Percentiles rank a stretch among this genome's conserved stretches.
Conservation (phyloP, 306 rosid genomes). For the Begonia peltatifolia region DNA sequence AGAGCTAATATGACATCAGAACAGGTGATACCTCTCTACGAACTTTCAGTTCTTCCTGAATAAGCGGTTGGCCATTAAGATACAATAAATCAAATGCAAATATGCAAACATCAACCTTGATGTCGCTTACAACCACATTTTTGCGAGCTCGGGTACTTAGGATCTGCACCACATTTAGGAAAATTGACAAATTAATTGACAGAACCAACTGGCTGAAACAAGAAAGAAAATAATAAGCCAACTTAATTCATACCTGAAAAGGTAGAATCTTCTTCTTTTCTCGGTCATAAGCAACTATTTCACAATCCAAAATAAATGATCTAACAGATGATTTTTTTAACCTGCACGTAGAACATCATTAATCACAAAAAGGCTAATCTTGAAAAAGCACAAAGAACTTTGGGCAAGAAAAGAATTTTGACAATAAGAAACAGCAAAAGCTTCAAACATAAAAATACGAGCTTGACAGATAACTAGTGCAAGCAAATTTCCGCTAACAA, state of each 20-base stretch:
- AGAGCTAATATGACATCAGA: neutral
- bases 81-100: conserved; percentile 81
- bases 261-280: conserved; percentile 46
- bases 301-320: conserved; percentile 90
- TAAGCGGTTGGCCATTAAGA: conserved; percentile 65
- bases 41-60: conserved; percentile 58
- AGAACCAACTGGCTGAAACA: no score
- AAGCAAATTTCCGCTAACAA: no score
- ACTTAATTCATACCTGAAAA: conserved; percentile 50
- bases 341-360: conserved; percentile 25
- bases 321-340: conserved; percentile 58
- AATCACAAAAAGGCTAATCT: no score
- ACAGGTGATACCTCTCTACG: conserved; percentile 67
- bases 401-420: no score
- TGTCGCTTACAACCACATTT: conserved; percentile 51
- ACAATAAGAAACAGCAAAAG: no score
- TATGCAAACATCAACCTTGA: conserved; percentile 72
- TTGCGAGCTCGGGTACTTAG: conserved; percentile 92
- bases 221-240: no score
- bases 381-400: no score
- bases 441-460: no score
- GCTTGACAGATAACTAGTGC: no score
- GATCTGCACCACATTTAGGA: conserved; percentile 36
- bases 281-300: conserved; percentile 84
- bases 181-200: no score